Percentiles rank a stretch among this genome's conserved stretches.
Evolutionary conservation across 1,284 basidiomycete species (phyloP).

Genomic region (Ceratobasidium sp.): DNA sequence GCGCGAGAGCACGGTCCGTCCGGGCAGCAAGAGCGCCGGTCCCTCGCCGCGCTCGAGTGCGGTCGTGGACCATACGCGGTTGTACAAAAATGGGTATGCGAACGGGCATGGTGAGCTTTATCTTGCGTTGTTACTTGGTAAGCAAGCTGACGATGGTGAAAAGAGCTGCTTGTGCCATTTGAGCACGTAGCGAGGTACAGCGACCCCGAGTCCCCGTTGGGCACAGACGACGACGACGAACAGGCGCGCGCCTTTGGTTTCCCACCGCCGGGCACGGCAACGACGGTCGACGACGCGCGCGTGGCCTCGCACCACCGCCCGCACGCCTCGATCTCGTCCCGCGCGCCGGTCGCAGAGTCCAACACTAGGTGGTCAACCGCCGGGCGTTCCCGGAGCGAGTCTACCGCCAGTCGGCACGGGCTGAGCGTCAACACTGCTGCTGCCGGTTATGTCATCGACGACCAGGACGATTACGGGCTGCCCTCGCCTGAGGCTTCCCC

Average conservation of each 20-base stretch:
- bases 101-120: constrained; percentile 3
- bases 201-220: neutral
- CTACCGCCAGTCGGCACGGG: constrained; percentile 19
- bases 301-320: constrained; percentile 14
- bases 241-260: constrained; percentile 3
- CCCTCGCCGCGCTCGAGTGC: constrained; percentile 21
- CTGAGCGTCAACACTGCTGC: constrained; percentile 5
- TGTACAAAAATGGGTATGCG: constrained; percentile 11
- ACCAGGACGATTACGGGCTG: constrained; percentile 37
- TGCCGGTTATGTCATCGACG: neutral
- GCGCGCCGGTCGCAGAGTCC: constrained; percentile 26
- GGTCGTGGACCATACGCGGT: constrained; percentile 11
- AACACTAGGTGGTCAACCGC: constrained; percentile 36
- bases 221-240: constrained; percentile 4
- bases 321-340: constrained; percentile 31
- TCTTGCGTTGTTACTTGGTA: too few relatives aligned
- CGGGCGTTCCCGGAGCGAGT: constrained; percentile 20
- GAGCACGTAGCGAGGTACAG: neutral
- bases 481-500: constrained; percentile 22
- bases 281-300: constrained; percentile 32
- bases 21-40: constrained; percentile 15
- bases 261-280: constrained; percentile 31
- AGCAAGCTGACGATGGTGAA: neutral
- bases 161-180: constrained; percentile 5
- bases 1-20: constrained; percentile 25